Evolutionary conservation across 768 basidiomycete genomes (phyloP).

Genomic region (Phaeolepiota aurea): DNA sequence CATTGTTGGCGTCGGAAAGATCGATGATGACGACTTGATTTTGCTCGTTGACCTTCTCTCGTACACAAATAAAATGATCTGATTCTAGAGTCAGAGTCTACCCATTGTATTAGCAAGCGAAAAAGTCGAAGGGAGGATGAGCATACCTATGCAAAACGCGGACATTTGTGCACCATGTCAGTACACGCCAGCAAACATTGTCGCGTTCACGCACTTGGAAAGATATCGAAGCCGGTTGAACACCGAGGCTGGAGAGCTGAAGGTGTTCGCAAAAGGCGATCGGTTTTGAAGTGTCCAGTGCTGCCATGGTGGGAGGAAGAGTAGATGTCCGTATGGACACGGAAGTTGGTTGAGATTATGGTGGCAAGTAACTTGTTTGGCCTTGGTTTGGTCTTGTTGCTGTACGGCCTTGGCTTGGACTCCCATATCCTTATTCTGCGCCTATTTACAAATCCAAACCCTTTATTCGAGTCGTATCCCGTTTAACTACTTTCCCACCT

Average conservation of each 20-base stretch:
- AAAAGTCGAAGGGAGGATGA: constrained; percentile 1
- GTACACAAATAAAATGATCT: constrained; percentile 96
- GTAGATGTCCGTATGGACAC: constrained; percentile 7
- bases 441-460: too few species aligned
- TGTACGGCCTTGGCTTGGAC: too few species aligned
- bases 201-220: constrained; percentile 72
- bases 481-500: too few species aligned
- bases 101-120: neutral
- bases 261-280: constrained; percentile 87
- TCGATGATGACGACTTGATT: constrained; percentile 99
- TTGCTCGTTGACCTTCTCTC: constrained; percentile 90
- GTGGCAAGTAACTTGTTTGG: constrained; percentile 5
- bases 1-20: constrained; percentile 95
- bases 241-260: constrained; percentile 90
- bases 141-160: constrained; percentile 21
- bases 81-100: constrained; percentile 93
- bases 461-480: too few species aligned
- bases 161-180: constrained; percentile 13
- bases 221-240: constrained; percentile 95
- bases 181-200: constrained; percentile 22
- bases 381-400: constrained; percentile 10
- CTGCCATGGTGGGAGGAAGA: constrained; percentile 27
- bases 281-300: constrained; percentile 55
- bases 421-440: too few species aligned
- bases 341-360: constrained; percentile 2